These are phyloP conservation scores for Panicum miliaceum DNA, from an alignment of 176 grass and related monocot genomes.

Conservation along the genomic window DNA sequence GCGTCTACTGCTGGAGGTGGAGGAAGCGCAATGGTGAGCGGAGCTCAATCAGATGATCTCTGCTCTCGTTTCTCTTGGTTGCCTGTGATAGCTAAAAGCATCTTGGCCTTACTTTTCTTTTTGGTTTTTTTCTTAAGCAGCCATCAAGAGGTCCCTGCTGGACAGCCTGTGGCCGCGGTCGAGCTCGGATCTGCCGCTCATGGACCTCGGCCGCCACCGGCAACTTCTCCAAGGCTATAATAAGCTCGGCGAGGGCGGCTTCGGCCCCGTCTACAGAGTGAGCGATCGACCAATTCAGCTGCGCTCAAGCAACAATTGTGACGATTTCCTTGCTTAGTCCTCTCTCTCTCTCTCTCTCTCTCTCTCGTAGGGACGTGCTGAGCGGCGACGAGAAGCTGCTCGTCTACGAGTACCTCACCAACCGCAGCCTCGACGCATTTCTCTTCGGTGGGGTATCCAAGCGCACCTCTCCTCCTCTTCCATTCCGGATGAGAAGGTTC, in stretches of 20 bases:
- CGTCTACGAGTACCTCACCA: conserved; percentile 89
- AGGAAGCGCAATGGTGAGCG: conserved; percentile 80
- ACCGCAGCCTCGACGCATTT: conserved; percentile 78
- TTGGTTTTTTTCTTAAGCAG: no score
- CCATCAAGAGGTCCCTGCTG: conserved; percentile 61
- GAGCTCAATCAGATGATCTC: background rate
- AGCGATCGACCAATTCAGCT: background rate
- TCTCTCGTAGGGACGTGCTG: conserved; percentile 72
- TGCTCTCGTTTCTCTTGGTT: no score
- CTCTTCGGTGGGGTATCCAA: conserved; percentile 32
- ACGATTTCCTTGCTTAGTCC: no score
- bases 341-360: no score
- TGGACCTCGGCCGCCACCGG: conserved; percentile 74
- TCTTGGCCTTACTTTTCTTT: no score
- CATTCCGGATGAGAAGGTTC: no score
- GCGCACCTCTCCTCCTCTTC: no score
- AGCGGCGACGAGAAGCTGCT: conserved; percentile 82
- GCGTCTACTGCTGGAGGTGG: conserved; percentile 96
- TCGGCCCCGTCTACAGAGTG: conserved; percentile 83
- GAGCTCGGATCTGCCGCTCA: conserved; percentile 70
- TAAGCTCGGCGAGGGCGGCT: conserved; percentile 93
- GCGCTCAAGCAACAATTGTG: no score
- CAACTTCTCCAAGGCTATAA: conserved; percentile 78
- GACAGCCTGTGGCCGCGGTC: conserved; percentile 60
- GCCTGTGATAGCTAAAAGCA: no score